A percentile compares a stretch with the other conserved stretches of the same genome.
phyloP scores from a whole-genome alignment of 108 stramenopile genomes.

The Conticribra guillardii region DNA sequence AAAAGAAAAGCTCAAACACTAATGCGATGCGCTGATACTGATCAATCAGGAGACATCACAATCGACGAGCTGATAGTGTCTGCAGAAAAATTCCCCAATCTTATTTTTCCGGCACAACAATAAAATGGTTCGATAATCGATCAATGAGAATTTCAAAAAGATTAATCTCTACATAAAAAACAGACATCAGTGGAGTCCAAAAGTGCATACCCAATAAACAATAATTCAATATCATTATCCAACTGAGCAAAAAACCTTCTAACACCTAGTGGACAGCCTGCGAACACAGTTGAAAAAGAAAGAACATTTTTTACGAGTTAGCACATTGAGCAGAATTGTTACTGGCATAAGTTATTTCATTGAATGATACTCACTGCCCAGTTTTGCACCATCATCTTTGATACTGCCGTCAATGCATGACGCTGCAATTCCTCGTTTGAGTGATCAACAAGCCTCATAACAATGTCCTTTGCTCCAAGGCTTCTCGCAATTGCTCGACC shows the following conservation, averaged over 20 bases:
- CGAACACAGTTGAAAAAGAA: not conserved
- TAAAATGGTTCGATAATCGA: not conserved
- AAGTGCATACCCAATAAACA: too few species aligned
- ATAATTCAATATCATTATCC: too few species aligned
- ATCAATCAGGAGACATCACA: conserved; percentile 59
- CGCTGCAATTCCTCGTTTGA: conserved; percentile 92
- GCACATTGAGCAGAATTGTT: too few species aligned
- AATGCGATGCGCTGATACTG: conserved; percentile 71
- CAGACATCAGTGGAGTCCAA: too few species aligned
- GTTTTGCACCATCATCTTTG: conserved; percentile 96
- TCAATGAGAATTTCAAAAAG: not conserved
- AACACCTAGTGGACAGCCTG: not conserved
- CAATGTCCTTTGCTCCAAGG: conserved; percentile 93
- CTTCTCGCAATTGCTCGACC: conserved; percentile 87
- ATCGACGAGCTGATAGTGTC: conserved; percentile 67
- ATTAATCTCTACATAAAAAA: too few species aligned
- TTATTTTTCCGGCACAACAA: conserved; percentile 58
- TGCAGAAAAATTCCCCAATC: conserved; percentile 68
- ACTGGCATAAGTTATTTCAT: not conserved
- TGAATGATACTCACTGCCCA: conserved; percentile 57
- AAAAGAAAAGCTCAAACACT: conserved; percentile 69
- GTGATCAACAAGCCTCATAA: conserved; percentile 94
- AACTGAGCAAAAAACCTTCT: too few species aligned
- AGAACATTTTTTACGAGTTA: too few species aligned
- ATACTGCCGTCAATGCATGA: conserved; percentile 94